Evolutionary conservation across 768 basidiomycete genomes (phyloP).

Genomic region (Pisolithus marmoratus): DNA sequence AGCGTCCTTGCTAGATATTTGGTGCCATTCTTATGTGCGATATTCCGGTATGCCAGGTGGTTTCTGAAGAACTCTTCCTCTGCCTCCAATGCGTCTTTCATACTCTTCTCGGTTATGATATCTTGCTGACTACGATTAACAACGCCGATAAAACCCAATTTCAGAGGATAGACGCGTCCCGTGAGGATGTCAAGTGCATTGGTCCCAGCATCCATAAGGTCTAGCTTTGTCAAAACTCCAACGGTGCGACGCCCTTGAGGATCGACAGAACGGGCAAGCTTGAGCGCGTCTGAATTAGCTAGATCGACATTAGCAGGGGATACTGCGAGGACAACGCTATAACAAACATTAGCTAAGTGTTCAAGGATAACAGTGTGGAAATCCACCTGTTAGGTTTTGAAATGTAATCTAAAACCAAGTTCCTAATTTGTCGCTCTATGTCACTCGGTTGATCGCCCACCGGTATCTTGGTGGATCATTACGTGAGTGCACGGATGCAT

Average conservation of each 20-base stretch:
- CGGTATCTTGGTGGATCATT: conserved; percentile 56
- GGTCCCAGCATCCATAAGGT: conserved; percentile 98
- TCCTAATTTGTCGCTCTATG: conserved; percentile 94
- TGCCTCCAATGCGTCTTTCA: conserved; percentile 77
- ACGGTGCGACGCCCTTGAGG: conserved; percentile 95
- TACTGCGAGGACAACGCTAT: conserved; percentile 91
- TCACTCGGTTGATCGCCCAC: conserved; percentile 98
- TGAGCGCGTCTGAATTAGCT: conserved; percentile 96
- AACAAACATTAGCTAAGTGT: neutral
- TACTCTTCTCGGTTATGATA: conserved; percentile 81
- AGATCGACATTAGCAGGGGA: conserved; percentile 98
- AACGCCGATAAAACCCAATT: conserved; percentile 96
- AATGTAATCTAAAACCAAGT: conserved; percentile 92
- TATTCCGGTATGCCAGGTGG: conserved; percentile 90
- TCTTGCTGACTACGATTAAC: conserved; percentile 98
- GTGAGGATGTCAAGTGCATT: conserved; percentile 95
- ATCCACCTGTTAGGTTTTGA: conserved; percentile 90
- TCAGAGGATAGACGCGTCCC: conserved; percentile 95
- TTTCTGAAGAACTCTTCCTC: conserved; percentile 89
- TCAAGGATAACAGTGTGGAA: neutral
- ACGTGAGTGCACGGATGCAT: neutral
- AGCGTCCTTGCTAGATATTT: conserved; percentile 89
- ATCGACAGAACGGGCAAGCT: conserved; percentile 92
- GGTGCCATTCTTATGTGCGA: conserved; percentile 97
- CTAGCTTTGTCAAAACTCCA: conserved; percentile 94